Evolutionary conservation across 306 rosid species (phyloP).

Genomic region (Prunus mume): DNA sequence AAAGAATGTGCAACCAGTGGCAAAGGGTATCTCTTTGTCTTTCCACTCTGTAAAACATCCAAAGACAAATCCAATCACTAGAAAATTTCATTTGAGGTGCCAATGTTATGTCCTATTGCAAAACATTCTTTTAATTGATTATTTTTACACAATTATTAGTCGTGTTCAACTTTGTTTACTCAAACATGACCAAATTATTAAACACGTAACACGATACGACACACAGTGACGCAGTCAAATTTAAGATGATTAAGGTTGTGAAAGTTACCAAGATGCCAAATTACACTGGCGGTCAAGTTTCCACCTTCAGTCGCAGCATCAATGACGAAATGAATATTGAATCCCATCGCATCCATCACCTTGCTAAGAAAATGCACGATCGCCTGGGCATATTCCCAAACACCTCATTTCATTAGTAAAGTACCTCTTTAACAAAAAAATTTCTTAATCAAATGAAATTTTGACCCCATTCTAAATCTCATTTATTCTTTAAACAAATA

Average conservation of each 20-base stretch:
- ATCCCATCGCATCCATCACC: constrained; percentile 48
- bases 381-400: constrained; percentile 15
- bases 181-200: neutral
- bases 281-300: constrained; percentile 22
- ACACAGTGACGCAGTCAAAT: neutral
- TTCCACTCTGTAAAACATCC: constrained; percentile 42
- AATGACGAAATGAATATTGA: constrained; percentile 12
- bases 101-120: neutral
- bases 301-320: constrained; percentile 5
- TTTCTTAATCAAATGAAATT: neutral
- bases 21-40: constrained; percentile 36
- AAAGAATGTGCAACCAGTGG: constrained; percentile 42
- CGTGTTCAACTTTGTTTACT: neutral
- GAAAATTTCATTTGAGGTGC: neutral
- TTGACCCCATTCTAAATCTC: neutral
- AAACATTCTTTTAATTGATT: too few species aligned
- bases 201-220: neutral
- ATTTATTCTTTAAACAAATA: neutral
- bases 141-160: neutral
- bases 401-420: neutral
- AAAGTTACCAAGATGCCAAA: constrained; percentile 39
- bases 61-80: neutral
- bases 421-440: neutral
- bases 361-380: constrained; percentile 19
- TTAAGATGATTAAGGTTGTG: neutral